Conservation (phyloP, 371 early-diverging fungal species). For the Actinomucor elegans region DNA sequence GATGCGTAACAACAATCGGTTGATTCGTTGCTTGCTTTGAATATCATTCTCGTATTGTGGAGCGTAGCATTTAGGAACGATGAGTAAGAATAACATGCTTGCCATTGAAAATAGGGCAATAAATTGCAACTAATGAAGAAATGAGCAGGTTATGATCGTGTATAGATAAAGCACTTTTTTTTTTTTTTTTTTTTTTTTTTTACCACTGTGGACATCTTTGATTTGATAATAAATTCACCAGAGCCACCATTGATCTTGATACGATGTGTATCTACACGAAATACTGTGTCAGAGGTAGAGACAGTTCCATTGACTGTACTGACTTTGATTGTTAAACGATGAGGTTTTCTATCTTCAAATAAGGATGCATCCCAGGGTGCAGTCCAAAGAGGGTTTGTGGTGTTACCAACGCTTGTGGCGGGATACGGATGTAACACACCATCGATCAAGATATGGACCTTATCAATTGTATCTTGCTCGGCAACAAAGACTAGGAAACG, state of each 20-base stretch:
- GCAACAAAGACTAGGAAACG: slow-evolving; percentile 72
- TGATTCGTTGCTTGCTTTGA: slow-evolving; percentile 3
- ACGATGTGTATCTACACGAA: slow-evolving; percentile 64
- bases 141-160: too few species aligned
- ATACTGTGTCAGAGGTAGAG: slow-evolving; percentile 43
- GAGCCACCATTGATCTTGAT: slow-evolving; percentile 62
- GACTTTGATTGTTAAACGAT: slow-evolving; percentile 60
- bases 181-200: too few species aligned
- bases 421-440: slow-evolving; percentile 37
- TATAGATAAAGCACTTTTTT: too few species aligned
- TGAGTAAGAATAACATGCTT: slow-evolving; percentile 12
- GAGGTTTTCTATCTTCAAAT: slow-evolving; percentile 64
- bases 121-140: slow-evolving; percentile 17
- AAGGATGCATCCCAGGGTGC: slow-evolving; percentile 67
- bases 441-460: slow-evolving; percentile 51
- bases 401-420: slow-evolving; percentile 38
- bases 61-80: slow-evolving; percentile 35
- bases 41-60: slow-evolving; percentile 6
- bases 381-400: slow-evolving; percentile 69
- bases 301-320: slow-evolving; percentile 51
- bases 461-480: slow-evolving; percentile 23
- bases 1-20: slow-evolving; percentile 22
- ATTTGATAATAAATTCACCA: slow-evolving; percentile 76
- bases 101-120: slow-evolving; percentile 21
- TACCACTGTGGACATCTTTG: slow-evolving; percentile 56